A percentile compares a stretch with the other conserved stretches of the same genome.
phyloP scores from a whole-genome alignment of 495 filamentous ascomycete genomes.

The Penicillium subrubescens region DNA sequence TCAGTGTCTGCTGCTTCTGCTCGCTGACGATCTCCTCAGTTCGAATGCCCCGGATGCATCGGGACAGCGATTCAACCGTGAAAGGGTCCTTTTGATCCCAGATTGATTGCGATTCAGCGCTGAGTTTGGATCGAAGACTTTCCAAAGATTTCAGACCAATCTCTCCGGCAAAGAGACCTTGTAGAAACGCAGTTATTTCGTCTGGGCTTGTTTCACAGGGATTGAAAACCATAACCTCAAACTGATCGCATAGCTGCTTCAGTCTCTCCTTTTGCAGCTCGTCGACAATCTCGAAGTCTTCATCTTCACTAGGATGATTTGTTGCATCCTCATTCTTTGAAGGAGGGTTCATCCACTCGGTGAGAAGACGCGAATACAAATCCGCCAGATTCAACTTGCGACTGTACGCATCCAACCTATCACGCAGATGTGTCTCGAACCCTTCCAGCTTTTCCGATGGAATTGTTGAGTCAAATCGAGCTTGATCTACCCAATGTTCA shows the following conservation, averaged over 20 bases:
- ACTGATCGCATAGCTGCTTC: constrained; percentile 39
- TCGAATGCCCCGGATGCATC: constrained; percentile 52
- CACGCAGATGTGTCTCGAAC: constrained; percentile 47
- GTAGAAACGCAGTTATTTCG: constrained; percentile 48
- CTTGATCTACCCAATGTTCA: constrained; percentile 43
- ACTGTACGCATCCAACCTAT: constrained; percentile 49
- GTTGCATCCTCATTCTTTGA: constrained; percentile 15
- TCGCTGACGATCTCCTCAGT: constrained; percentile 56
- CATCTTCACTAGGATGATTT: constrained; percentile 9
- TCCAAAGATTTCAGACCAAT: constrained; percentile 28
- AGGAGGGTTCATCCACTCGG: constrained; percentile 53
- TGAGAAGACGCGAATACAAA: constrained; percentile 59
- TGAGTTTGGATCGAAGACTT: neutral
- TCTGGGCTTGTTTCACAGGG: constrained; percentile 41
- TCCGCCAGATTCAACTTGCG: constrained; percentile 55
- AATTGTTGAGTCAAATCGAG: constrained; percentile 44
- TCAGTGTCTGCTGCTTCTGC: constrained; percentile 54
- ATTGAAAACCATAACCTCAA: constrained; percentile 56
- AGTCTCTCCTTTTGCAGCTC: constrained; percentile 31
- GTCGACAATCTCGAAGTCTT: constrained; percentile 26
- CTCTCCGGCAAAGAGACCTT: constrained; percentile 42
- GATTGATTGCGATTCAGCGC: neutral
- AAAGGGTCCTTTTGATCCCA: constrained; percentile 39
- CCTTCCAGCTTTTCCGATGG: constrained; percentile 31
- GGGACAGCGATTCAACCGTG: constrained; percentile 32